These are phyloP conservation scores for Gyromitra esculenta DNA, from an alignment of 2,329 filamentous ascomycete species.

Conservation along the genomic window DNA sequence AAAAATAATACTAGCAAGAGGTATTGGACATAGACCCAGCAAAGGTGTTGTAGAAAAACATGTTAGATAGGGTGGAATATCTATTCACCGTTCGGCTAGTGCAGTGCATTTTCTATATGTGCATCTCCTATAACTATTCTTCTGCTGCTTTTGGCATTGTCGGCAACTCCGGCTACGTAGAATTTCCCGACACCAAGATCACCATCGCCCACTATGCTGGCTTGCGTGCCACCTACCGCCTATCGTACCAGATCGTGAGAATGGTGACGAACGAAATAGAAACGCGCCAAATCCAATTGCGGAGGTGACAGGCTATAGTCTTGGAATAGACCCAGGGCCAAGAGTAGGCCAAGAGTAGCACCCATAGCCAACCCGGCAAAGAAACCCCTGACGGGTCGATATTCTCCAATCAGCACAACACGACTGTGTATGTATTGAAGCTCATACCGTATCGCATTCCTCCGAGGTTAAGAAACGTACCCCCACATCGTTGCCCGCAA, in stretches of 20 bases:
- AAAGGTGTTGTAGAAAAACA: background rate
- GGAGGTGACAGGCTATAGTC: slow-evolving; percentile 38
- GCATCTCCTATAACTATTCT: background rate
- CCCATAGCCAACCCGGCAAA: slow-evolving; percentile 21
- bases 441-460: slow-evolving; percentile 42
- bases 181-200: slow-evolving; percentile 4
- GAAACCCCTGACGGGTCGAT: slow-evolving; percentile 15
- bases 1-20: background rate
- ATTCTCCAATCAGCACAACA: slow-evolving; percentile 24
- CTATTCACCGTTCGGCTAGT: background rate
- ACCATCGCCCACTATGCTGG: slow-evolving; percentile 3
- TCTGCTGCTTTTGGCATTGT: slow-evolving; percentile 8
- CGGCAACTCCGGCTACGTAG: slow-evolving; percentile 11
- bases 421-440: slow-evolving; percentile 20
- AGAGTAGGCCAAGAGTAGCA: background rate
- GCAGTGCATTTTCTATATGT: too few relatives aligned
- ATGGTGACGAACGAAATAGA: slow-evolving; percentile 17
- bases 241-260: slow-evolving; percentile 23
- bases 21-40: background rate
- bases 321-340: slow-evolving; percentile 12
- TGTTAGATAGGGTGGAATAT: slow-evolving; percentile 5
- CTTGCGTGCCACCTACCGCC: background rate
- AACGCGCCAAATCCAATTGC: slow-evolving; percentile 12
- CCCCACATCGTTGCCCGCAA: slow-evolving; percentile 38
- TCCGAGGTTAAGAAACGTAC: slow-evolving; percentile 38